These are phyloP conservation scores for Pelargonium fulgidum DNA, from an alignment of 441 rosid genomes.

Conservation along the genomic window DNA sequence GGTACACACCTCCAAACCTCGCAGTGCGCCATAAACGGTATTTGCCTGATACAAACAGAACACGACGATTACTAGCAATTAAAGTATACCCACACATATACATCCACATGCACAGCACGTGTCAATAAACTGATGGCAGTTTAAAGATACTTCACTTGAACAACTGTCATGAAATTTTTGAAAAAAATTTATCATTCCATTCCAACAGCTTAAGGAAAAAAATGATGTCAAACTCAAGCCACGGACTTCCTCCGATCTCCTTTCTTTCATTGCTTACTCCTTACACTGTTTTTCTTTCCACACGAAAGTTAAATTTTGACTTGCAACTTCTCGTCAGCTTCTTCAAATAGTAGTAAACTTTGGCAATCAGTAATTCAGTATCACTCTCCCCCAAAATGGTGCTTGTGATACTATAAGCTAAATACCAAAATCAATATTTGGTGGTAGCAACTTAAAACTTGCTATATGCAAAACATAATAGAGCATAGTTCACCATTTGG, in stretches of 20 bases:
- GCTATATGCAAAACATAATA: neutral
- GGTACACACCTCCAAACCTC: slow-evolving; percentile 76
- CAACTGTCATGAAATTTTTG: neutral
- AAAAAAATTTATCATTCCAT: neutral
- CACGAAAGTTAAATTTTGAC: neutral
- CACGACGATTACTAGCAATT: slow-evolving; percentile 1
- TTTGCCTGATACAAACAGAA: slow-evolving; percentile 55
- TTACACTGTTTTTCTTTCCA: neutral
- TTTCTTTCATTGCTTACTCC: neutral
- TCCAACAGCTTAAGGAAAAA: neutral
- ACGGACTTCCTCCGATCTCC: neutral
- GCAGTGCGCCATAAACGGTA: slow-evolving; percentile 74
- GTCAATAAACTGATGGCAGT: too few relatives aligned
- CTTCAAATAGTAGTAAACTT: neutral
- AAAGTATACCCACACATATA: neutral
- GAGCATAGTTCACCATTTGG: neutral
- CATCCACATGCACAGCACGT: neutral
- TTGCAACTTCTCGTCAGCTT: neutral
- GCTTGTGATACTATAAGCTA: neutral
- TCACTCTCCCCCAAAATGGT: neutral
- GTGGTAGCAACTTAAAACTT: neutral
- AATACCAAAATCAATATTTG: neutral
- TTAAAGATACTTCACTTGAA: too few relatives aligned
- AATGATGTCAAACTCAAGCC: neutral
- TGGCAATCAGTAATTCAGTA: neutral